phyloP scores from a whole-genome alignment of 495 filamentous ascomycete genomes.

The Podospora appendiculata region DNA sequence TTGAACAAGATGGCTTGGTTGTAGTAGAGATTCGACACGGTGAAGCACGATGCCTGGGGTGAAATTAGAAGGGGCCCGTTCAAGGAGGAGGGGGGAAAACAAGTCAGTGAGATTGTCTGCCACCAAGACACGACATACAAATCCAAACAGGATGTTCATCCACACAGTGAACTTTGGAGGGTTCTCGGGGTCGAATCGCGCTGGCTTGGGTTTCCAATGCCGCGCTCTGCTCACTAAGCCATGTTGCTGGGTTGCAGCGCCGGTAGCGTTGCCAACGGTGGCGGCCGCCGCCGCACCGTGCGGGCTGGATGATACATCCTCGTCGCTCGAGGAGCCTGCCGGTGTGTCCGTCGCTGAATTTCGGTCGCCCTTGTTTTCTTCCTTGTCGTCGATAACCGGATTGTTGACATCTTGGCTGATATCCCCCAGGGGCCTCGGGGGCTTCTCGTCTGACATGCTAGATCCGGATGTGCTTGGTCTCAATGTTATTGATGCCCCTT shows the following conservation, averaged over 20 bases:
- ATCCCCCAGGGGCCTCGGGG: too few relatives aligned
- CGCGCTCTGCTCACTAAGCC: not conserved
- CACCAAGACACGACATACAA: slow-evolving; percentile 11
- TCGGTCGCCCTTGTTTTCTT: too few relatives aligned
- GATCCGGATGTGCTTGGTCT: too few relatives aligned
- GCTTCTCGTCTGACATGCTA: too few relatives aligned
- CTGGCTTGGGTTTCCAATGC: slow-evolving; percentile 21
- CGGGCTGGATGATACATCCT: too few relatives aligned
- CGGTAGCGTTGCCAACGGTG: not conserved
- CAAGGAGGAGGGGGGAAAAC: too few relatives aligned
- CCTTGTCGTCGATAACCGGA: too few relatives aligned
- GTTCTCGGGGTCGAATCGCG: slow-evolving; percentile 22
- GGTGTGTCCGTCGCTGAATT: too few relatives aligned
- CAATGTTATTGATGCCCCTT: too few relatives aligned
- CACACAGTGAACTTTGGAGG: slow-evolving; percentile 27
- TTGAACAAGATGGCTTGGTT: slow-evolving; percentile 61
- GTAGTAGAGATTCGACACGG: slow-evolving; percentile 65
- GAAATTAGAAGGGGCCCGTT: not conserved
- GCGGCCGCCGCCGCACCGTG: not conserved
- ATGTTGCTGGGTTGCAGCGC: not conserved
- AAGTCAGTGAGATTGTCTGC: too few relatives aligned
- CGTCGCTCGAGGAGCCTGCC: too few relatives aligned
- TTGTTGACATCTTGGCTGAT: too few relatives aligned
- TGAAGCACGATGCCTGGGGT: slow-evolving; percentile 28
- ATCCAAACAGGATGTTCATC: slow-evolving; percentile 24